These are phyloP conservation scores for Pugionium cornutum DNA, from an alignment of 345 rosid genomes.

Conservation along the genomic window DNA sequence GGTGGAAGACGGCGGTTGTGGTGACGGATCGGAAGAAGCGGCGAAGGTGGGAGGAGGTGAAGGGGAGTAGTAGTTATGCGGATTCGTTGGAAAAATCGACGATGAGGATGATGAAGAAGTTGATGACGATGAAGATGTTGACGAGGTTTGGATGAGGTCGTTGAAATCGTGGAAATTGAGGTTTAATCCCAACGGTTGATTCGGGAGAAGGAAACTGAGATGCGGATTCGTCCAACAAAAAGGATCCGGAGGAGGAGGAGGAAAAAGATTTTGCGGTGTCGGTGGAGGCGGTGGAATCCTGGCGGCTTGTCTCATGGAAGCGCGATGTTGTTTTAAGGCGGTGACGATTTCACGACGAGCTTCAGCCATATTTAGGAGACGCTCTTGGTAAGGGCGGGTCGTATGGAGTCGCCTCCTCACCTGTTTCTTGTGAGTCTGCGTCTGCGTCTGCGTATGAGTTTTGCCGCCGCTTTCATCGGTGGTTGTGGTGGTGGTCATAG, in stretches of 20 bases:
- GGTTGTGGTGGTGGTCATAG: constrained; percentile 39
- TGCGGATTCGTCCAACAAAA: constrained; percentile 44
- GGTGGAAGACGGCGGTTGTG: constrained; percentile 21
- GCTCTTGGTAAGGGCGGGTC: constrained; percentile 90
- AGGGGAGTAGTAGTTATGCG: constrained; percentile 29
- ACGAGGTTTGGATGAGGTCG: constrained; percentile 54
- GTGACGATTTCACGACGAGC: constrained; percentile 97
- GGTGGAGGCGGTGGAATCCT: constrained; percentile 44
- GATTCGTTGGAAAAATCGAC: constrained; percentile 35
- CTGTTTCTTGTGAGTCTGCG: constrained; percentile 77
- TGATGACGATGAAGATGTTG: constrained; percentile 47
- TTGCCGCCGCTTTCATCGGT: constrained; percentile 41
- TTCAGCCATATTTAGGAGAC: constrained; percentile 97
- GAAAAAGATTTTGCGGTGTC: constrained; percentile 39
- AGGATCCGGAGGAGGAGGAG: constrained; percentile 42
- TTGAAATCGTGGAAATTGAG: constrained; percentile 84
- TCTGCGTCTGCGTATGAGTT: constrained; percentile 47
- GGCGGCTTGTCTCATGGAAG: constrained; percentile 82
- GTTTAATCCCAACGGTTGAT: constrained; percentile 73
- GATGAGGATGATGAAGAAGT: constrained; percentile 55
- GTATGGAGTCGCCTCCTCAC: constrained; percentile 95
- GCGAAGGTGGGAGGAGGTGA: constrained; percentile 35
- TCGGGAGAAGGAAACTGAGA: constrained; percentile 57
- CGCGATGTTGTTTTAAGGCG: constrained; percentile 88
- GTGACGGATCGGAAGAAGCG: constrained; percentile 8